Percentiles rank a stretch among this genome's conserved stretches.
Evolutionary conservation across 2,329 filamentous ascomycete genomes (phyloP).

Genomic region (Coniella vitis): DNA sequence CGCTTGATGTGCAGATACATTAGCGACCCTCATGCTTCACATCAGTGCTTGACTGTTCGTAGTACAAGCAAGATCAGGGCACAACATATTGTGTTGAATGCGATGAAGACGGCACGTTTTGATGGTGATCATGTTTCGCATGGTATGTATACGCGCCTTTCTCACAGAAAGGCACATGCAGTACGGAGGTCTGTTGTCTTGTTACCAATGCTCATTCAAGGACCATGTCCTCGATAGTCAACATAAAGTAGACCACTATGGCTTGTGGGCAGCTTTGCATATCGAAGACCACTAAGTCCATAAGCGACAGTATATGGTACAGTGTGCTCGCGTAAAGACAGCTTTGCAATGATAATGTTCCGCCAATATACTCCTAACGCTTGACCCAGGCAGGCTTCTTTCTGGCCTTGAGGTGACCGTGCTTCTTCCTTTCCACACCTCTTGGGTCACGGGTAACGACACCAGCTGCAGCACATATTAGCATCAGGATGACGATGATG

Average conservation of each 20-base stretch:
- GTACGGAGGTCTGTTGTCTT: no score
- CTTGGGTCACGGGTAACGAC: slow-evolving; percentile 86
- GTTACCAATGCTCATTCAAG: no score
- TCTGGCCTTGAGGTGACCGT: slow-evolving; percentile 89
- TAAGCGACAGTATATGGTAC: not conserved
- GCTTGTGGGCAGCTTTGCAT: not conserved
- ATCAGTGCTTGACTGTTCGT: no score
- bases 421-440: slow-evolving; percentile 96
- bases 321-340: not conserved
- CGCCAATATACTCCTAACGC: slow-evolving; percentile 37
- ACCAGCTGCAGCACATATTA: slow-evolving; percentile 57
- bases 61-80: no score
- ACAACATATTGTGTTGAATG: no score
- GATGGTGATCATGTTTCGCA: no score
- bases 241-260: not conserved
- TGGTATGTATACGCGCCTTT: no score
- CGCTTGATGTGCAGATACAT: no score
- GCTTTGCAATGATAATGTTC: not conserved
- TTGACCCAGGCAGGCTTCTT: slow-evolving; percentile 99
- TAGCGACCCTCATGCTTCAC: no score
- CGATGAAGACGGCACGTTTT: no score
- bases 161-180: no score
- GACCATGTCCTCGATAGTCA: no score
- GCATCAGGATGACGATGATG: not conserved
- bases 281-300: not conserved